Base-by-base conservation (phyloP, 495 filamentous ascomycete species). In the Jackrogersella multiformis region DNA sequence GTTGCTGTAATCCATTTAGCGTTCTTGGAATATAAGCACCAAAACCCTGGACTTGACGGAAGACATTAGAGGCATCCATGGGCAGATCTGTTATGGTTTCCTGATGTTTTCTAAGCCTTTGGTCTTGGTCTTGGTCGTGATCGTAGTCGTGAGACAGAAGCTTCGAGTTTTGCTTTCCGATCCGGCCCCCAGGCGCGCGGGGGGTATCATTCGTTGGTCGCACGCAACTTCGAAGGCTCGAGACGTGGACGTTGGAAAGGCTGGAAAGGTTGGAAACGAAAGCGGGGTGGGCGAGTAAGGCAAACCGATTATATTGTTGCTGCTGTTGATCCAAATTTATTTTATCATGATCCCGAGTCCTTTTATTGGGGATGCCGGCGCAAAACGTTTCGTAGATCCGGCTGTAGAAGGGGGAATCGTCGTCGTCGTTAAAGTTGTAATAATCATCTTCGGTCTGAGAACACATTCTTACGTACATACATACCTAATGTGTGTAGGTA, bases 41-140 rank as follows among this genome's bases (percentile, higher is more conserved):
- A 62, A 84, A 74, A 38, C 78, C 81, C 48, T 73, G 70, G 57
- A 75, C 70, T 59, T 82, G 82, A 48, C 80, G 82, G 62, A 85
- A 81, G 53, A 84, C 71, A 67, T 77, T 76, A 55, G 76, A 78
- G 48, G 79, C 77, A 66, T 86, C 82, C 84, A 86, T 86, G 23
- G 51, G 28, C 16, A 48, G 30, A 16, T 53, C 51, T 44, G 39
- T 36, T 52, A 26, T 44, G 26, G 10, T 56, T 15, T 59, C 18
- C 12, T 55, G 28, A 8, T 49, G 34, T 60, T 53, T 59, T 41
- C 23, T 35, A 0, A 46, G 53, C 24, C 42, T 44, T 9, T 18
- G 10, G 38, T n/a, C n/a, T n/a, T n/a, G n/a, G n/a, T n/a, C n/a
- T n/a, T n/a, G n/a, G n/a, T n/a, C n/a, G n/a, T n/a, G n/a, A n/a